Percentiles rank a stretch among this genome's conserved stretches.
phyloP scores from a whole-genome alignment of 495 filamentous ascomycete species.

The Aspergillus nanangensis region DNA sequence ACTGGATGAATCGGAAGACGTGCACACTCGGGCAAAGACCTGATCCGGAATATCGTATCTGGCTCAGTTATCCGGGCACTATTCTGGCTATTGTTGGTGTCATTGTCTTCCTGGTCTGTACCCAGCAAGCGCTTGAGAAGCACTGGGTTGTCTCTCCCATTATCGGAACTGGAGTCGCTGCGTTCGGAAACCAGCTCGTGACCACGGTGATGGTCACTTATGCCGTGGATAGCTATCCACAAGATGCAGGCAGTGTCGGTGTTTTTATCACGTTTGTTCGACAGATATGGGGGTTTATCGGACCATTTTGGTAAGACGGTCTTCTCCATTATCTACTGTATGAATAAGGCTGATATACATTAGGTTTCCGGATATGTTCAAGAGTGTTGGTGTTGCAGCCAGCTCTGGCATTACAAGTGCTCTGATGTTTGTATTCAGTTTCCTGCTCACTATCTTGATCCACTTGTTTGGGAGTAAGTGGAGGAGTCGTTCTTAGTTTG shows the following conservation, averaged over 20 bases:
- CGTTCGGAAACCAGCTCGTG: conserved; percentile 52
- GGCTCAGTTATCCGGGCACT: conserved; percentile 49
- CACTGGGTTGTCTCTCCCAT: conserved; percentile 48
- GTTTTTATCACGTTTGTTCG: conserved; percentile 54
- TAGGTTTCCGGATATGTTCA: conserved; percentile 39
- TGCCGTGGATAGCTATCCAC: conserved; percentile 48
- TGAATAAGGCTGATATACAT: conserved; percentile 1
- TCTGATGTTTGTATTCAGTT: conserved; percentile 28
- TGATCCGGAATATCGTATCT: conserved; percentile 45
- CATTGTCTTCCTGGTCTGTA: conserved; percentile 46
- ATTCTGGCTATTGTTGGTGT: conserved; percentile 43
- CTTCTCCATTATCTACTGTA: not conserved
- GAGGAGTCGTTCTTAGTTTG: not conserved
- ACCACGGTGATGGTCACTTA: conserved; percentile 55
- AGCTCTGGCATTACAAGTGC: conserved; percentile 30
- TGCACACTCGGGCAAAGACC: conserved; percentile 21
- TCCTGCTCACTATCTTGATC: conserved; percentile 27
- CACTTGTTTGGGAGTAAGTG: conserved; percentile 17
- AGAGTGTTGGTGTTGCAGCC: conserved; percentile 29
- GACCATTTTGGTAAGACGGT: conserved; percentile 47
- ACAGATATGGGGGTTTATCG: conserved; percentile 55
- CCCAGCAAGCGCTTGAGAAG: conserved; percentile 30
- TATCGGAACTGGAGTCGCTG: conserved; percentile 46
- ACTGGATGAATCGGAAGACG: conserved; percentile 40
- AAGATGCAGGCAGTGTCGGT: conserved; percentile 47